Evolutionary conservation across 129 eudicot species (phyloP), one percentile per base, ranked within the genome.

Genomic region (Flaveria trinervia): DNA sequence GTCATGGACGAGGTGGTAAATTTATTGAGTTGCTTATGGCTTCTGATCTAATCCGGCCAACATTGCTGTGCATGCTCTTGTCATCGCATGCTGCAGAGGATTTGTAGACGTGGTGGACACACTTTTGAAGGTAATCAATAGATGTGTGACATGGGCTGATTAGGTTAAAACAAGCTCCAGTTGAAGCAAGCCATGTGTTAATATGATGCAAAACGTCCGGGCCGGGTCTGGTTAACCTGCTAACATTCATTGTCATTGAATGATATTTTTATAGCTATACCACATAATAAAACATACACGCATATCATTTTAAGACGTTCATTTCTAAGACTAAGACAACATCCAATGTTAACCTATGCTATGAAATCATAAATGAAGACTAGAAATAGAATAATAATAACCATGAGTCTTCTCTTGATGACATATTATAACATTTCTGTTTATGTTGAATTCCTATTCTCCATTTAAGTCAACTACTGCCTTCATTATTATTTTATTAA

Each of bases 71-170:
- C 97, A 80, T 77, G 97, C 98, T 87, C 95, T 89, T 62, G 91
- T 94, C 79, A 91, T 83, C 64, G 98, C 98, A 72, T 87, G 90
- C 75, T 84, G 86, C 81, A 91, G 98, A 82, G 98, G 98, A n/a
- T 94, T 89, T 80, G 79, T 77, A 48, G 88, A 91, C 65, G 86
- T 89, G 60, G 96, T 84, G 9, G 86, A 86, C 55, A 49, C 83
- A 57, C 91, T 94, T 77, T 55, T 91, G 65, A 89, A 87, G 91
- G 98, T 94, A 83, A 77, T 28, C 39, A 71, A 26, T 14, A 13
- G 18, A 26, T 61, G 36, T 13, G 44, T 61, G 26, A 61, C 68
- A 5, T 26, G 20, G 68, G 44, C 9, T 17, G 44, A 18, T 41
- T 3, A 12, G 68, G 68, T 13, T 18, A 26, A 25, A 26, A 12